Evolutionary conservation across 106 monocot species (phyloP).

Genomic region (Dendrobium officinale): DNA sequence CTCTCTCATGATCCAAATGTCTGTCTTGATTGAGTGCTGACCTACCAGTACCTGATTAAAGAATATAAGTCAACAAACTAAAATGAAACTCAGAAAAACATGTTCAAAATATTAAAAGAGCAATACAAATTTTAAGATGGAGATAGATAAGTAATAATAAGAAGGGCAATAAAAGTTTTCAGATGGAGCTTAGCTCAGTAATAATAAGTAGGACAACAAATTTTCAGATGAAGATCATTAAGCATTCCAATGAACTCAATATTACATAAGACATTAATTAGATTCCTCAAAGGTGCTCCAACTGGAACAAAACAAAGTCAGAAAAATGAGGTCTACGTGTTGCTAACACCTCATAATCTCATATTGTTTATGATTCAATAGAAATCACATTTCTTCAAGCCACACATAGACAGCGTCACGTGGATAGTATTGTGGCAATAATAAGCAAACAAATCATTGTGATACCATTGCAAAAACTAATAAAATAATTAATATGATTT

Average conservation of each 20-base stretch:
- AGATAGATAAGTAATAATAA: neutral
- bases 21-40: slow-evolving; percentile 72
- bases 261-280: neutral
- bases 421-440: neutral
- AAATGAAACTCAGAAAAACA: neutral
- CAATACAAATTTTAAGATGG: neutral
- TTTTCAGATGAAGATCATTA: neutral
- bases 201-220: neutral
- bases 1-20: slow-evolving; percentile 67
- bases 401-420: neutral
- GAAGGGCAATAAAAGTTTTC: neutral
- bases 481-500: neutral
- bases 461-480: neutral
- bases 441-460: neutral
- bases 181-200: neutral
- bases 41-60: slow-evolving; percentile 53
- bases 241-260: neutral
- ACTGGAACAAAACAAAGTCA: neutral
- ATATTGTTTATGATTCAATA: neutral
- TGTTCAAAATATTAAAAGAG: neutral
- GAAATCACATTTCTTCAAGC: neutral
- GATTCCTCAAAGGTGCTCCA: neutral
- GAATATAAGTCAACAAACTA: slow-evolving; percentile 1
- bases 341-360: neutral
- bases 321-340: neutral